phyloP scores from a whole-genome alignment of 331 rosid species.

The Prunus yedoensis region DNA sequence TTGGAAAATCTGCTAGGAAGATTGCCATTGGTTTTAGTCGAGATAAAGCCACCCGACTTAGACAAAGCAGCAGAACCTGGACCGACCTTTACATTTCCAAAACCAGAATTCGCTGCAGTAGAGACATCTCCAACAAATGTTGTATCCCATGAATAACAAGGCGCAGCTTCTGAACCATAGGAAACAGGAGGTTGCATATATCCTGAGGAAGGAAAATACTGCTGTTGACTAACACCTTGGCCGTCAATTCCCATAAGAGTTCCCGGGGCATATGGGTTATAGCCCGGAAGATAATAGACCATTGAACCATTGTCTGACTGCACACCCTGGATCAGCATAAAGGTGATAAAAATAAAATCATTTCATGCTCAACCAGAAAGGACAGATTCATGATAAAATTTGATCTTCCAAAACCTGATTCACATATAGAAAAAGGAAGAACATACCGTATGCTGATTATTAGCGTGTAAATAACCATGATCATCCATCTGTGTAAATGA shows the following conservation, averaged over 20 bases:
- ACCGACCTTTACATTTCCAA: conserved; percentile 29
- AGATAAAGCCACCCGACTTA: conserved; percentile 33
- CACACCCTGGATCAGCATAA: conserved; percentile 36
- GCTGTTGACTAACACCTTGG: conserved; percentile 44
- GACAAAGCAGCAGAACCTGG: conserved; percentile 33
- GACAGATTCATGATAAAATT: background rate
- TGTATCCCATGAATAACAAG: conserved; percentile 44
- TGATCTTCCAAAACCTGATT: background rate
- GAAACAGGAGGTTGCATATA: conserved; percentile 50
- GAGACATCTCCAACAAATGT: conserved; percentile 34
- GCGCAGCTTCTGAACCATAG: conserved; percentile 49
- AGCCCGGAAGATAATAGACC: conserved; percentile 34
- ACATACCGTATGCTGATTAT: conserved; percentile 39
- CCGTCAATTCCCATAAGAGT: conserved; percentile 35
- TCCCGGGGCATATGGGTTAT: conserved; percentile 35
- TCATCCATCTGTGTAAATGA: conserved; percentile 32
- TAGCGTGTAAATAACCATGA: conserved; percentile 20
- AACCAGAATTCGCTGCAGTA: conserved; percentile 34
- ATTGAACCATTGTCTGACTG: conserved; percentile 33
- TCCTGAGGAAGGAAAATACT: conserved; percentile 43
- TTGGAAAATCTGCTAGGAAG: conserved; percentile 34
- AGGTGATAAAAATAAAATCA: background rate
- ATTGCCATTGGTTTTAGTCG: conserved; percentile 32
- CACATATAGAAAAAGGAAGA: background rate
- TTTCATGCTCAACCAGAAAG: background rate